phyloP scores from a whole-genome alignment of 306 rosid species.

The Cucurbita pepo region DNA sequence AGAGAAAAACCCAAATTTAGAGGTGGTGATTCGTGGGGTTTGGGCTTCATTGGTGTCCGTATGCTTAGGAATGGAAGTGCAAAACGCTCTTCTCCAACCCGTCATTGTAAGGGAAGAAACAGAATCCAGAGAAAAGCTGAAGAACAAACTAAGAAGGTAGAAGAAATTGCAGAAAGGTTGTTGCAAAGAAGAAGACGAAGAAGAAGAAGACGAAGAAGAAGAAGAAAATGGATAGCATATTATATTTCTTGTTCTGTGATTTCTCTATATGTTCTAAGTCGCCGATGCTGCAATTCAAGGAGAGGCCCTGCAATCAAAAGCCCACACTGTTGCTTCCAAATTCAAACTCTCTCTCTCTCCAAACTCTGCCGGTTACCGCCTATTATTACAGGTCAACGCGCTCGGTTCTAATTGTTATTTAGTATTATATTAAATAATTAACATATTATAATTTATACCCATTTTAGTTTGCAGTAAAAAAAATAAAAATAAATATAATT shows the following conservation, averaged over 20 bases:
- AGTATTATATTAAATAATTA: background rate
- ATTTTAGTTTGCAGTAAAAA: no score
- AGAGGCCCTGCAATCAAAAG: conserved; percentile 28
- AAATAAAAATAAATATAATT: no score
- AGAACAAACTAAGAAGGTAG: background rate
- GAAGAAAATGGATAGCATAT: background rate
- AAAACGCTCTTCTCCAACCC: conserved; percentile 94
- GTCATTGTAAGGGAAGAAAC: conserved; percentile 16
- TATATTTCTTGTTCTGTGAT: conserved; percentile 7
- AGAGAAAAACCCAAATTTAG: conserved; percentile 73
- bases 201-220: background rate
- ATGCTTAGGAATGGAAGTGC: conserved; percentile 68
- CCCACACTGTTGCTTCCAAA: conserved; percentile 31
- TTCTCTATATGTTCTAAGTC: conserved; percentile 3
- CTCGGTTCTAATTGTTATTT: background rate
- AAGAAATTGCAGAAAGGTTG: background rate
- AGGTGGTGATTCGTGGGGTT: conserved; percentile 39
- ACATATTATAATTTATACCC: background rate
- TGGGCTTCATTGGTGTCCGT: conserved; percentile 28
- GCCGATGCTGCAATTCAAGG: conserved; percentile 2
- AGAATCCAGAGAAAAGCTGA: background rate
- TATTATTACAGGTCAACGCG: conserved; percentile 49
- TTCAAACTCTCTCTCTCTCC: conserved; percentile 4
- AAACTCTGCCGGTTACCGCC: conserved; percentile 35
- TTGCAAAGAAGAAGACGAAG: no score